phyloP scores from a whole-genome alignment of 805 yeast species.

The Candida hungchunana region DNA sequence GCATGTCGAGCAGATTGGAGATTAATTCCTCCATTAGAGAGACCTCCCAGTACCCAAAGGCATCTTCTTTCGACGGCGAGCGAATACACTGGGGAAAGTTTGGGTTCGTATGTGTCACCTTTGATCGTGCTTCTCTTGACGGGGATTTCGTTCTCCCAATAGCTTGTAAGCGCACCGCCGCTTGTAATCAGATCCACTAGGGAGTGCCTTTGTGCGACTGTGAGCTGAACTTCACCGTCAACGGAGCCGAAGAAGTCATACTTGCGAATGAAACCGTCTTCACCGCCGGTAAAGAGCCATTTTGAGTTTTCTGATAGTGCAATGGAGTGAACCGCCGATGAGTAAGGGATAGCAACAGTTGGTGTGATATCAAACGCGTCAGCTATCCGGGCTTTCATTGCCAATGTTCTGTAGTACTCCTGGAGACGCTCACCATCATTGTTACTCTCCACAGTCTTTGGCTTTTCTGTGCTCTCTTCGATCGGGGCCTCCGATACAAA shows the following conservation, averaged over 20 bases:
- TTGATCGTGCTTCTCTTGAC: slow-evolving; percentile 37
- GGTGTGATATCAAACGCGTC: slow-evolving; percentile 71
- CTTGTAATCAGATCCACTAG: slow-evolving; percentile 80
- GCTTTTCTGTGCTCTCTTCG: not conserved
- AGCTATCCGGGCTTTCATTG: slow-evolving; percentile 45
- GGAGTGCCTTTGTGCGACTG: slow-evolving; percentile 88
- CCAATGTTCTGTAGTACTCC: slow-evolving; percentile 30
- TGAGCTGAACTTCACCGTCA: slow-evolving; percentile 81
- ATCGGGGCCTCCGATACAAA: no score
- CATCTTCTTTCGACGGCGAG: slow-evolving; percentile 81
- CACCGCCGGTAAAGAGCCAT: slow-evolving; percentile 92
- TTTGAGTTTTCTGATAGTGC: slow-evolving; percentile 76
- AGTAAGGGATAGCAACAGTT: slow-evolving; percentile 81
- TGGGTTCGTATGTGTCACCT: slow-evolving; percentile 43
- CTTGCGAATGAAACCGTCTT: slow-evolving; percentile 88
- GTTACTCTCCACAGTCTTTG: not conserved
- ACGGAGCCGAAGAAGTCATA: slow-evolving; percentile 83
- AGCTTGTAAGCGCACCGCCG: slow-evolving; percentile 77
- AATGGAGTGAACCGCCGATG: slow-evolving; percentile 71
- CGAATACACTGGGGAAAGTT: slow-evolving; percentile 80
- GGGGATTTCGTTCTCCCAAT: slow-evolving; percentile 98
- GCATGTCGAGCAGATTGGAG: slow-evolving; percentile 76
- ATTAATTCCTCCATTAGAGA: slow-evolving; percentile 79
- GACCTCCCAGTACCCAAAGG: slow-evolving; percentile 79
- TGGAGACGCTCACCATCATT: slow-evolving; percentile 3